Evolutionary conservation across 192 early-diverging fungal species (phyloP), one percentile per base, ranked within the genome.

Genomic region (Backusella mclennaniae): DNA sequence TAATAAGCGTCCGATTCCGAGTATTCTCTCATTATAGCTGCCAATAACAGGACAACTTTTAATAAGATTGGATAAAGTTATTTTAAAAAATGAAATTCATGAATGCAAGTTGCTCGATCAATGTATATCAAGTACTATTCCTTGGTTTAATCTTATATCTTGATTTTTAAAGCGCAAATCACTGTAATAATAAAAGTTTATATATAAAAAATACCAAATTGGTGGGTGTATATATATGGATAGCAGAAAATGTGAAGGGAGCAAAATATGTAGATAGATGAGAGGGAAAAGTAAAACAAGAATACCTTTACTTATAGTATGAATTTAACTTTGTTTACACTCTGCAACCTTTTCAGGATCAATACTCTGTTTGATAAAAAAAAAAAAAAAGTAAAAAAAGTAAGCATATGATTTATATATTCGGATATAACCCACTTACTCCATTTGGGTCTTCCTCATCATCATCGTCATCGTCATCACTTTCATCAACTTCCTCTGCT

Each of bases 371-470:
- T 49, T n/a, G n/a, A 49, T 49, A n/a, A n/a, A 49, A 1, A n/a
- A 19, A 49, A n/a, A n/a, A n/a, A n/a, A n/a, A n/a, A n/a, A n/a
- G n/a, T n/a, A 1, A n/a, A 19, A 49, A 49, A 49, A n/a, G 19
- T 49, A 19, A 49, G 15, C 46, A n/a, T 49, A 49, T 44, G 42
- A 44, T 44, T 15, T 44, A 49, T 49, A 1, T 49, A 21, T 49
- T 49, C 46, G 17, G 17, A 49, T 49, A 6, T n/a, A 49, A 19
- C 17, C 12, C 46, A 49, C 19, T 49, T 49, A 49, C 46, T 49
- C 17, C 46, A 49, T 49, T 49, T 44, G 80, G 89, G 49, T 88
- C 90, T 77, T 91, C 90, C 63, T 87, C 89, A 23, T 91, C 93
- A 75, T 90, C 89, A 1, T 49, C 42, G 14, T 71, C 42, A 14